Base-by-base conservation (phyloP, 441 rosid species). In the Lepidium campestre region DNA sequence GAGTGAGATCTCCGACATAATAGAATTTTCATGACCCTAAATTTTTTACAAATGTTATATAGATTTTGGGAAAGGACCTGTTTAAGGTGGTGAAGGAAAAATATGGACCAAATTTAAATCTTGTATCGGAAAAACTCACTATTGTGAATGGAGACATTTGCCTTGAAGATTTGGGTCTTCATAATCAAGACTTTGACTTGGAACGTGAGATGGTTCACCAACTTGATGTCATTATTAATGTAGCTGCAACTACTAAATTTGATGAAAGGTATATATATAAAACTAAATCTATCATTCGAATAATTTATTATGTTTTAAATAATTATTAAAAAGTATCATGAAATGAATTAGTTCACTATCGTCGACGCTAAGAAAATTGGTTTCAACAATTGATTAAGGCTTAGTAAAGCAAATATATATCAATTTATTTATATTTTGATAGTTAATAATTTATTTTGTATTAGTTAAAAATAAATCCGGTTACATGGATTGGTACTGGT, bases 201-300 rank as follows among this genome's bases (percentile, higher is more conserved):
- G 68, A 59, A 27, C 75, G 79, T 41, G 81, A 80, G 48, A 82
- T 90, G 86, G 58, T 46, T 50, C 78, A 65, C 23, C 79, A 84
- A 49, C 40, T 90, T 15, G 91, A 92, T 52, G 82, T 75, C 44
- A 67, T 85, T 2, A 62, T 92, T 29, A 92, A 92, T 67, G 59
- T 86, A 52, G 98, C 97, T 27, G 97, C 97, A 37, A 85, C 91
- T n/a, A 90, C 96, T 62, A 88, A 77, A 54, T 92, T 88, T 29
- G 89, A 92, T 72, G 96, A 88, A 68, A 86, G 96, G 95, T 87
- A 68, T 2, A 22, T 27, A 9, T 52, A 14, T 4, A n/a, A n/a
- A n/a, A n/a, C n/a, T 15, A 9, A 15, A 10, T 15, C 29, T 6
- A 52, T 15, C 23, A 52, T 3, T 31, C 0, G 17, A 15, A 4